These are phyloP conservation scores for Plasmodium vinckei DNA, from an alignment of 169 alveolate species.

Conservation along the genomic window DNA sequence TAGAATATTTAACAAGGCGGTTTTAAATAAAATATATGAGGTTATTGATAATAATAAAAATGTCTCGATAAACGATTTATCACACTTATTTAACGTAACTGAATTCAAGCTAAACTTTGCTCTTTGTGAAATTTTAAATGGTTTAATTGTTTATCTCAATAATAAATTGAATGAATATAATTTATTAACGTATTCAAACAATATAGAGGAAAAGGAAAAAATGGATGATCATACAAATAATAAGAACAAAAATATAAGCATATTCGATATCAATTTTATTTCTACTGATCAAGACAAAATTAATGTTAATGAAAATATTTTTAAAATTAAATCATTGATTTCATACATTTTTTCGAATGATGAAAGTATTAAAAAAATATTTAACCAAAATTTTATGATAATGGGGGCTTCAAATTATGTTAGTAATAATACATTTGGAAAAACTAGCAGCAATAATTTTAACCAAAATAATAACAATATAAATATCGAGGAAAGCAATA, in stretches of 20 bases:
- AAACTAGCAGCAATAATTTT: neutral
- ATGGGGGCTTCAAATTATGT: neutral
- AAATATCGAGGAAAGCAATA: neutral
- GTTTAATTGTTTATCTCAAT: constrained; percentile 19
- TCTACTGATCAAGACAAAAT: constrained; percentile 12
- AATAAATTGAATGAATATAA: constrained; percentile 35
- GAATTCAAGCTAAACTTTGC: constrained; percentile 9
- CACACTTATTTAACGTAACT: constrained; percentile 37
- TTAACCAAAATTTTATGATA: constrained; percentile 4
- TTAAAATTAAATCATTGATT: constrained; percentile 33
- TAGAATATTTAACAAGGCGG: constrained; percentile 27
- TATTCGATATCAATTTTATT: constrained; percentile 43
- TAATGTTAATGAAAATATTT: constrained; percentile 18
- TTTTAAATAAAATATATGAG: constrained; percentile 38
- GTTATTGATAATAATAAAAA: constrained; percentile 44
- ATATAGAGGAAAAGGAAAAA: neutral
- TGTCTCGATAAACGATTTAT: constrained; percentile 18
- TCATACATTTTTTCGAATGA: constrained; percentile 19
- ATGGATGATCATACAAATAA: neutral
- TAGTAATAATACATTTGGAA: neutral
- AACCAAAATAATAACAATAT: neutral
- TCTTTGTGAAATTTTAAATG: constrained; percentile 43
- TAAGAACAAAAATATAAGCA: constrained; percentile 6
- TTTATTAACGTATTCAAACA: neutral
- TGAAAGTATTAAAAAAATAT: neutral